Conservation (phyloP, 177 flowering plant species). For the Vitis hybrid region DNA sequence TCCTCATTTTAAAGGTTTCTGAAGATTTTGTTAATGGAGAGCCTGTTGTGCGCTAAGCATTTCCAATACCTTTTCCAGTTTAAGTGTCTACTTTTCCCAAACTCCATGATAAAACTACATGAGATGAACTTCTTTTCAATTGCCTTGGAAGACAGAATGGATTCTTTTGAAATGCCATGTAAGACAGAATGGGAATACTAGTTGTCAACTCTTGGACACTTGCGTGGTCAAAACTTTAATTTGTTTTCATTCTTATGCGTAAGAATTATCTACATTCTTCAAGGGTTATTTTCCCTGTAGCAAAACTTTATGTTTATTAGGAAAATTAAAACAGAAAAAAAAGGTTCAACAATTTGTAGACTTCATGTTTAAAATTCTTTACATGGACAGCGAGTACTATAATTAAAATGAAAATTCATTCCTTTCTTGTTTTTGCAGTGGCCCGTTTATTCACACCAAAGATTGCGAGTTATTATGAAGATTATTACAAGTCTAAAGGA, state of each 20-base stretch:
- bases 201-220: background rate
- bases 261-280: background rate
- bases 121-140: background rate
- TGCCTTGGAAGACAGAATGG: background rate
- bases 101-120: background rate
- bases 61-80: background rate
- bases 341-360: background rate
- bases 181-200: background rate
- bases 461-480: slow-evolving; percentile 85
- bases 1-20: background rate
- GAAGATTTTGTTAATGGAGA: background rate
- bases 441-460: slow-evolving; percentile 85
- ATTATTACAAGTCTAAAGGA: slow-evolving; percentile 81
- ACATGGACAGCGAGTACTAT: background rate
- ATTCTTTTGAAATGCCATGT: background rate
- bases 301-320: no score
- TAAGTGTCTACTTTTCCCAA: background rate
- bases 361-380: background rate
- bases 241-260: background rate
- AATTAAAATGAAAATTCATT: background rate
- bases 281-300: no score
- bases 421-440: slow-evolving; percentile 48
- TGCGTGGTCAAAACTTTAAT: background rate
- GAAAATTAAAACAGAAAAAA: no score
- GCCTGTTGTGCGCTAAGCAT: background rate